Conservation (phyloP, 2,329 filamentous ascomycete genomes). For the Botrytis hyacinthi region DNA sequence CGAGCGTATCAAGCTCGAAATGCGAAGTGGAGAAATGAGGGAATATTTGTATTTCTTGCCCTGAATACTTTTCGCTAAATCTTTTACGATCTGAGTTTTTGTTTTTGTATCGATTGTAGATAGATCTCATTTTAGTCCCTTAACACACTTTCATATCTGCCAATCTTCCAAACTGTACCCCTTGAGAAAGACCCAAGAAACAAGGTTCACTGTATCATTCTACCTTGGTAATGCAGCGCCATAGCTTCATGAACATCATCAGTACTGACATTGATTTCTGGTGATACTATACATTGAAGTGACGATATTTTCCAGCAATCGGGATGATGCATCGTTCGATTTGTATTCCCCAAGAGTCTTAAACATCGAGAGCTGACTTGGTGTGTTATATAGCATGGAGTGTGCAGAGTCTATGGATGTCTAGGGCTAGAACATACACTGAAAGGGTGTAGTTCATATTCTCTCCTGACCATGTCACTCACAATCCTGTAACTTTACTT, state of each 20-base stretch:
- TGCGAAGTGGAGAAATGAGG: not conserved
- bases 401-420: not conserved
- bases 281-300: not conserved
- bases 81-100: too few species aligned
- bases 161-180: not conserved
- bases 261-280: not conserved
- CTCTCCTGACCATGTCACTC: not conserved
- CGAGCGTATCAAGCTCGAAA: not conserved
- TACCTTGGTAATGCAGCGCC: too few species aligned
- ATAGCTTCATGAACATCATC: not conserved
- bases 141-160: not conserved
- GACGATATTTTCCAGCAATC: not conserved
- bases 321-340: not conserved
- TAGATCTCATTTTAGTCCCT: not conserved
- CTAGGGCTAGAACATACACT: not conserved
- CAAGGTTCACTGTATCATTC: not conserved
- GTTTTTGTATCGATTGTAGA: not conserved
- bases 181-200: not conserved
- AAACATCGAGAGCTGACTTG: not conserved
- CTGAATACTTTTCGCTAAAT: not conserved
- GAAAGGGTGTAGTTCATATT: not conserved
- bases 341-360: not conserved
- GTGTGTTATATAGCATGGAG: not conserved
- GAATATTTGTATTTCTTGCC: not conserved
- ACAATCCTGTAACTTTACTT: not conserved